These are phyloP conservation scores for Starmera caribaea DNA, from an alignment of 805 yeast species.

Conservation along the genomic window DNA sequence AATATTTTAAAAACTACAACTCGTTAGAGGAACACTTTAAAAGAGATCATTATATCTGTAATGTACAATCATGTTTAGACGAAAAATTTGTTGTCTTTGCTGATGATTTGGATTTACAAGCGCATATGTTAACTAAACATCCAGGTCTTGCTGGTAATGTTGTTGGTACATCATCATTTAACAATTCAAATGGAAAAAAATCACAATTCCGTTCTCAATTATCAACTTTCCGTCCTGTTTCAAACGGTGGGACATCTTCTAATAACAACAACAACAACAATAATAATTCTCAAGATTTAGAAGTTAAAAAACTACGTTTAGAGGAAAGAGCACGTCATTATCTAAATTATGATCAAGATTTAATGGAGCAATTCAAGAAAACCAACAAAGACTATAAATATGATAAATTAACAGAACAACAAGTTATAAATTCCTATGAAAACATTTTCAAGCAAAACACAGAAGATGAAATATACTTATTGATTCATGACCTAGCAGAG, in stretches of 20 bases:
- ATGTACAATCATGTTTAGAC: slow-evolving; percentile 70
- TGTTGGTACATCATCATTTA: slow-evolving; percentile 31
- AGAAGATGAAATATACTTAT: slow-evolving; percentile 42
- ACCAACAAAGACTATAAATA: slow-evolving; percentile 39
- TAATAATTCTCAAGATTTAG: slow-evolving; percentile 11
- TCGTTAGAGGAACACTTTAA: slow-evolving; percentile 68
- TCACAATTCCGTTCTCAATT: slow-evolving; percentile 42
- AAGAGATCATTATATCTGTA: slow-evolving; percentile 66
- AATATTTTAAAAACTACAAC: slow-evolving; percentile 71
- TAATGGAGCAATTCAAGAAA: slow-evolving; percentile 37
- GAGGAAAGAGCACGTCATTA: slow-evolving; percentile 84
- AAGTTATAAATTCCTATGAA: slow-evolving; percentile 36
- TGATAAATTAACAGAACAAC: slow-evolving; percentile 36
- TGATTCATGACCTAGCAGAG: slow-evolving; percentile 54
- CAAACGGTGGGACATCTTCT: slow-evolving; percentile 3
- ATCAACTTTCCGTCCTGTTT: slow-evolving; percentile 39
- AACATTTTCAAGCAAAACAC: slow-evolving; percentile 32
- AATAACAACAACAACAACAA: slow-evolving; percentile 10
- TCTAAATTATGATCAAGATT: slow-evolving; percentile 40
- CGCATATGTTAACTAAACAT: slow-evolving; percentile 83
- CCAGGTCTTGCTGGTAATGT: slow-evolving; percentile 29
- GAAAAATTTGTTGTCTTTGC: slow-evolving; percentile 87
- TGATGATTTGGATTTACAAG: slow-evolving; percentile 76
- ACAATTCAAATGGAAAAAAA: slow-evolving; percentile 10
- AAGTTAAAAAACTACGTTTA: slow-evolving; percentile 47